phyloP scores from a whole-genome alignment of 495 filamentous ascomycete species.

The Penicillium waksmanii region DNA sequence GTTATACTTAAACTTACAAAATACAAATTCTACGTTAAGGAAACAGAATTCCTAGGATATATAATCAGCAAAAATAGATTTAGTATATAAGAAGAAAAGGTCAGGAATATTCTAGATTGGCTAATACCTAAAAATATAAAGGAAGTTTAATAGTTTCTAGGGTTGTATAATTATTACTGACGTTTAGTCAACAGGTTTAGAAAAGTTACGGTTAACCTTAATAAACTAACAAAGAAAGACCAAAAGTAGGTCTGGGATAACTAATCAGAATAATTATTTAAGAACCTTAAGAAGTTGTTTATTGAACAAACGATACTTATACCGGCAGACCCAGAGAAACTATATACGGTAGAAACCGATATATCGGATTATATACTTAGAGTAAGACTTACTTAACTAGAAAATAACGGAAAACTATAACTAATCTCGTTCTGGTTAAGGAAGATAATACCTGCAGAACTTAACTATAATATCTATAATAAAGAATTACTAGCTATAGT shows the following conservation, averaged over 20 bases:
- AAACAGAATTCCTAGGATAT: slow-evolving; percentile 17
- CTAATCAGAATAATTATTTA: slow-evolving; percentile 11
- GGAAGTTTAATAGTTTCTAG: slow-evolving; percentile 16
- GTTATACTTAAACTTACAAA: not conserved
- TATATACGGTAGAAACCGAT: slow-evolving; percentile 20
- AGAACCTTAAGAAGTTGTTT: slow-evolving; percentile 12
- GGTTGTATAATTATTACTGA: slow-evolving; percentile 22
- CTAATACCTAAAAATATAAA: slow-evolving; percentile 10
- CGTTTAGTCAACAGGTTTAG: slow-evolving; percentile 17
- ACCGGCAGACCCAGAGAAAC: slow-evolving; percentile 14
- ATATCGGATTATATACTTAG: slow-evolving; percentile 7
- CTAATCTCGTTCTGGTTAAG: slow-evolving; percentile 30
- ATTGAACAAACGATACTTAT: not conserved
- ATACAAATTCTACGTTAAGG: slow-evolving; percentile 11
- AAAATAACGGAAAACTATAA: not conserved
- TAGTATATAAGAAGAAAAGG: slow-evolving; percentile 15
- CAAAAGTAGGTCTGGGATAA: slow-evolving; percentile 11
- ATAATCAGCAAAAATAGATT: slow-evolving; percentile 13
- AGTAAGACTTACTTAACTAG: slow-evolving; percentile 12
- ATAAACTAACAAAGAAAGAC: slow-evolving; percentile 15
- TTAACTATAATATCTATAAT: slow-evolving; percentile 40
- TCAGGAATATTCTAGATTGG: slow-evolving; percentile 14
- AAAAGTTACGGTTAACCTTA: slow-evolving; percentile 1
- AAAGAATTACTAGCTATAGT: slow-evolving; percentile 35
- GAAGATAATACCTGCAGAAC: slow-evolving; percentile 27